Evolutionary conservation across 2,329 filamentous ascomycete species (phyloP).

Genomic region (Pestalotiopsis sp.): DNA sequence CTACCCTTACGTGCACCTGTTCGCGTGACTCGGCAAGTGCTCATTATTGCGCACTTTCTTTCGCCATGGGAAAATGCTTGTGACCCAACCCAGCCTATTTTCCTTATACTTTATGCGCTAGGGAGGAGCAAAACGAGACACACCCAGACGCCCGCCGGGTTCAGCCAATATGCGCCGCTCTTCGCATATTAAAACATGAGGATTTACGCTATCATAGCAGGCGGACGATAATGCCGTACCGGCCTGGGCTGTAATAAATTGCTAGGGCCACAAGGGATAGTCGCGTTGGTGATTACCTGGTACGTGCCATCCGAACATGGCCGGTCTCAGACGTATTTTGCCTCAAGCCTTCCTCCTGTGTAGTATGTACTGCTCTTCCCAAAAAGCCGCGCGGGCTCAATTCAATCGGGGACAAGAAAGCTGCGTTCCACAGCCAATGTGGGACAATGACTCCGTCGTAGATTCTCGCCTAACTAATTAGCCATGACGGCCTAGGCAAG

Average conservation of each 20-base stretch:
- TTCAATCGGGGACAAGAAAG: background rate
- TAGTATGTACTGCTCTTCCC: background rate
- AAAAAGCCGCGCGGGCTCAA: constrained; percentile 6
- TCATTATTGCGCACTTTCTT: background rate
- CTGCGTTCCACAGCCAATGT: constrained; percentile 8
- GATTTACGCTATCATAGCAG: background rate
- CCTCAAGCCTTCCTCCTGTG: constrained; percentile 7
- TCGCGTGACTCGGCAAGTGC: background rate
- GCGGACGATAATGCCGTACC: background rate
- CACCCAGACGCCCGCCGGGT: background rate
- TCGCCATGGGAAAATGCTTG: background rate
- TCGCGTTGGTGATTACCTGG: background rate
- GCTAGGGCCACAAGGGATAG: background rate
- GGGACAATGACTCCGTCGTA: constrained; percentile 13
- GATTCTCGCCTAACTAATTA: background rate
- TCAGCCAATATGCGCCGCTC: background rate
- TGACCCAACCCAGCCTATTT: background rate
- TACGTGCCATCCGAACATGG: constrained; percentile 4
- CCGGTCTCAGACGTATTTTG: constrained; percentile 13
- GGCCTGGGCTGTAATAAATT: background rate
- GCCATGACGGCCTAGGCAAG: constrained; percentile 7
- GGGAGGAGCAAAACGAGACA: background rate
- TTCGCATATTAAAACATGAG: background rate
- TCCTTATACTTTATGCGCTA: background rate
- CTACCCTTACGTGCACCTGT: background rate